Base-by-base conservation (phyloP, 176 grass and related monocot genomes). In the Tillandsia leiboldiana region DNA sequence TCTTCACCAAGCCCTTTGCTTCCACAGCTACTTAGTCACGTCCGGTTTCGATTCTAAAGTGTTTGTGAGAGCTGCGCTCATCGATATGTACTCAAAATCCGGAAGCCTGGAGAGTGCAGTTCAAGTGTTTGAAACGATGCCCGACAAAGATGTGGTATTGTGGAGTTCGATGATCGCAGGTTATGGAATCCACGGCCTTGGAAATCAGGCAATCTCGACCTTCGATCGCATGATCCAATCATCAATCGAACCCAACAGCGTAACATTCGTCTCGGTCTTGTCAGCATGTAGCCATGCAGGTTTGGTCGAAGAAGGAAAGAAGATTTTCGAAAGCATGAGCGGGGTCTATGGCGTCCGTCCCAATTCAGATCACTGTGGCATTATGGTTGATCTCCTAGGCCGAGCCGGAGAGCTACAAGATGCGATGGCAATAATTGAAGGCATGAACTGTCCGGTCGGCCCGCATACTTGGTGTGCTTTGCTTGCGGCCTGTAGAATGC, bases 261-360 rank as follows among this genome's bases (percentile, higher is more conserved):
- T 79, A 26, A 83, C 83, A 5, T 88, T 88, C 63, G 17, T 83
- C 1, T 82, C 85, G 11, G 50, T 92, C 26, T 76, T 92, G 58
- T 83, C 90, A 50, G 90, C 90, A 70, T 92, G 83, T 71, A 83
- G 89, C 82, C 89, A 92, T 77, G 72, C 85, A 48, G 80, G 77
- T 71, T 70, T 86, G 23, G 73, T 89, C 12, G 51, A 70, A 10
- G 74, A 89, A 80, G 90, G 86, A 20, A 83, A 56, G 71, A 20
- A 51, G 57, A 78, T 92, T 63, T 92, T 81, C 51, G 9, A 86
- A 79, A 80, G 76, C 73, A 88, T 92, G 89, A 72, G 64, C 75
- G 65, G 12, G 26, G 72, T 83, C 74, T 80, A 72, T 68, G 79
- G 76, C 50, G 58, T 88, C 5, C 24, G 54, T 18, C 89, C 85